These are phyloP conservation scores for Fimicolochytrium jonesii DNA, from an alignment of 192 early-diverging fungal species.

Conservation along the genomic window DNA sequence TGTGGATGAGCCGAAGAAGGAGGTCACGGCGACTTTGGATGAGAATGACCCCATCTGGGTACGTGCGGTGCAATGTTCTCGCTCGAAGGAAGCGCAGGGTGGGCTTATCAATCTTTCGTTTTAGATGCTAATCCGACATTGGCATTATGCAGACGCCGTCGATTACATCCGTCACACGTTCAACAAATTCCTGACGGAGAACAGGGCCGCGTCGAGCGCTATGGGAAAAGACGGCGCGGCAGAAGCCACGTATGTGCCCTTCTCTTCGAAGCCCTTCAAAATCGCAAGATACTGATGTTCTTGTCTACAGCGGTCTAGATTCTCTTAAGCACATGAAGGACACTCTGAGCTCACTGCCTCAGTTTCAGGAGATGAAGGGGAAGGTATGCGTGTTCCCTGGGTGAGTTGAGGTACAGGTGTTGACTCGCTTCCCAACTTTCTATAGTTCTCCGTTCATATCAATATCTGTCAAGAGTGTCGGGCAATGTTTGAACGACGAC, in stretches of 20 bases:
- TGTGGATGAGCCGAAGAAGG: background rate
- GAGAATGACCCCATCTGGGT: slow-evolving; percentile 78
- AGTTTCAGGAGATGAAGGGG: slow-evolving; percentile 80
- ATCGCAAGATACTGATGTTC: background rate
- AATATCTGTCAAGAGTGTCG: slow-evolving; percentile 82
- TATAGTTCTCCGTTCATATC: slow-evolving; percentile 80
- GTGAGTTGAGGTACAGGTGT: too few species aligned
- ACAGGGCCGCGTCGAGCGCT: slow-evolving; percentile 57
- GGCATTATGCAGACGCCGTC: slow-evolving; percentile 76
- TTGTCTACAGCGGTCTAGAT: slow-evolving; percentile 40
- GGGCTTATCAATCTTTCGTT: background rate
- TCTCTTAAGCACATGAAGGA: slow-evolving; percentile 82
- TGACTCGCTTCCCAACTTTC: too few species aligned
- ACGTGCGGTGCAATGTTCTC: too few species aligned
- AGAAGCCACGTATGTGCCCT: too few species aligned
- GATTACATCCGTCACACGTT: slow-evolving; percentile 69
- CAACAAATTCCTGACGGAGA: slow-evolving; percentile 75
- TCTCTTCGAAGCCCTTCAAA: too few species aligned
- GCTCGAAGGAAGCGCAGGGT: too few species aligned
- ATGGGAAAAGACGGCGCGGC: slow-evolving; percentile 19
- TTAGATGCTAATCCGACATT: slow-evolving; percentile 64
- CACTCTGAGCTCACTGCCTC: slow-evolving; percentile 73
- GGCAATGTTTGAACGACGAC: slow-evolving; percentile 63
- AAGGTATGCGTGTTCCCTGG: too few species aligned
- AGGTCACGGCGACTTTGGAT: slow-evolving; percentile 48